These are phyloP conservation scores for Thelephora terrestris DNA, from an alignment of 1,284 basidiomycete genomes.

Conservation along the genomic window DNA sequence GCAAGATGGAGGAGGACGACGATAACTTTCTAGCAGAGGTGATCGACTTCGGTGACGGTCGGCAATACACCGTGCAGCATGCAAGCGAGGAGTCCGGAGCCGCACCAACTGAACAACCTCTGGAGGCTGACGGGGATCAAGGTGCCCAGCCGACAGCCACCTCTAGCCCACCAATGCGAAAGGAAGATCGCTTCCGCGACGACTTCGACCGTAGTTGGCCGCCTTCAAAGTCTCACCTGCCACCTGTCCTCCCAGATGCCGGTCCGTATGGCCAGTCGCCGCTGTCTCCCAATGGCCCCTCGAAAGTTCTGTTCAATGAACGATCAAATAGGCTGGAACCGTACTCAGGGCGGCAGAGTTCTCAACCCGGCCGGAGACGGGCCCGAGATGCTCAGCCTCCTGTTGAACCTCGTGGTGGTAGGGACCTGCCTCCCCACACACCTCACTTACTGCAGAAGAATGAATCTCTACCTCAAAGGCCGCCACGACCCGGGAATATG, in stretches of 20 bases:
- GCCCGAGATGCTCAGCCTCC: conserved; percentile 33
- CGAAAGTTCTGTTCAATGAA: conserved; percentile 83
- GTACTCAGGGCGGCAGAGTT: conserved; percentile 36
- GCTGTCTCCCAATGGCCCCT: conserved; percentile 36
- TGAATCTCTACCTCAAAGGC: neutral
- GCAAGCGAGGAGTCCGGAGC: no score
- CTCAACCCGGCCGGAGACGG: conserved; percentile 28
- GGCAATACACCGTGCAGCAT: conserved; percentile 69
- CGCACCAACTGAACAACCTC: conserved; percentile 25
- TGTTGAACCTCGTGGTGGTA: conserved; percentile 32
- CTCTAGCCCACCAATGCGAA: conserved; percentile 39
- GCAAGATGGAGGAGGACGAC: conserved; percentile 80
- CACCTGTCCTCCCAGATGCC: conserved; percentile 31
- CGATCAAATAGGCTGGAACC: conserved; percentile 79
- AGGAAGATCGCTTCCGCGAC: conserved; percentile 74
- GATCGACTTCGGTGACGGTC: conserved; percentile 89
- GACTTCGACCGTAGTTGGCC: conserved; percentile 95
- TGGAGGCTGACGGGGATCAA: conserved; percentile 9
- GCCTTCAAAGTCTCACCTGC: conserved; percentile 38
- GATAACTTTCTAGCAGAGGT: conserved; percentile 83
- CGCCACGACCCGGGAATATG: neutral
- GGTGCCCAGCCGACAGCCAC: conserved; percentile 3
- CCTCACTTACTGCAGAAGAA: conserved; percentile 42
- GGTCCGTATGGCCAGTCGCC: conserved; percentile 27
- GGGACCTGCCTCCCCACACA: conserved; percentile 36